Evolutionary conservation across 441 rosid species (phyloP).

Genomic region (Francoa sonchifolia): DNA sequence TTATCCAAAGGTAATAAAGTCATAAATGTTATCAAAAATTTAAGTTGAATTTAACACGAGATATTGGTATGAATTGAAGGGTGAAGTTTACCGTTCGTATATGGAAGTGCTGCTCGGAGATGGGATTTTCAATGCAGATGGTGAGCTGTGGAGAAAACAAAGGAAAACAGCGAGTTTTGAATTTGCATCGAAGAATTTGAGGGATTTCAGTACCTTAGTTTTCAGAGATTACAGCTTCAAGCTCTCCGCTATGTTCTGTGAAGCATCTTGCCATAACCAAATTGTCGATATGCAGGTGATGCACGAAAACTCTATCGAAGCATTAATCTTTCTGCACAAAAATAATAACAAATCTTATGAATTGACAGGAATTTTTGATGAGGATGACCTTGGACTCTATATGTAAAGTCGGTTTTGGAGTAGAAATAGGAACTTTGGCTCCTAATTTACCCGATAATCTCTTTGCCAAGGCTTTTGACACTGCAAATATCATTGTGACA

Average conservation of each 20-base stretch:
- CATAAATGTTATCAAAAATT: not conserved
- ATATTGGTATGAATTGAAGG: slow-evolving; percentile 29
- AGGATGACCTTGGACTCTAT: slow-evolving; percentile 92
- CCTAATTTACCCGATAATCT: slow-evolving; percentile 55
- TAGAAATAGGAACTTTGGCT: slow-evolving; percentile 74
- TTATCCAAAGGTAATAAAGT: slow-evolving; percentile 52
- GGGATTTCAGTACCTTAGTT: slow-evolving; percentile 81
- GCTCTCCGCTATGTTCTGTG: slow-evolving; percentile 30
- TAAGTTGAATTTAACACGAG: not conserved
- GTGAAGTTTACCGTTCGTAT: slow-evolving; percentile 76
- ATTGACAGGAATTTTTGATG: slow-evolving; percentile 64
- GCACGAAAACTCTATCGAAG: not conserved
- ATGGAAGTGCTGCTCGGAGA: slow-evolving; percentile 94
- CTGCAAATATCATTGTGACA: slow-evolving; percentile 70
- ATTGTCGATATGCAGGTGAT: slow-evolving; percentile 80
- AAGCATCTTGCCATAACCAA: slow-evolving; percentile 34
- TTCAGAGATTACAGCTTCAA: slow-evolving; percentile 72
- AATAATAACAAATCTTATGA: too few species aligned
- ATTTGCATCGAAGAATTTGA: slow-evolving; percentile 91
- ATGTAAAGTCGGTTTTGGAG: slow-evolving; percentile 95
- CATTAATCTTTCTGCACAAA: too few species aligned
- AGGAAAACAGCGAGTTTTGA: slow-evolving; percentile 94
- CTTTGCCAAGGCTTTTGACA: slow-evolving; percentile 81
- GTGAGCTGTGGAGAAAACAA: slow-evolving; percentile 83
- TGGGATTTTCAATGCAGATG: slow-evolving; percentile 83